Evolutionary conservation across 768 basidiomycete species (phyloP).

Genomic region (Tylopilus rubrobrunneus): DNA sequence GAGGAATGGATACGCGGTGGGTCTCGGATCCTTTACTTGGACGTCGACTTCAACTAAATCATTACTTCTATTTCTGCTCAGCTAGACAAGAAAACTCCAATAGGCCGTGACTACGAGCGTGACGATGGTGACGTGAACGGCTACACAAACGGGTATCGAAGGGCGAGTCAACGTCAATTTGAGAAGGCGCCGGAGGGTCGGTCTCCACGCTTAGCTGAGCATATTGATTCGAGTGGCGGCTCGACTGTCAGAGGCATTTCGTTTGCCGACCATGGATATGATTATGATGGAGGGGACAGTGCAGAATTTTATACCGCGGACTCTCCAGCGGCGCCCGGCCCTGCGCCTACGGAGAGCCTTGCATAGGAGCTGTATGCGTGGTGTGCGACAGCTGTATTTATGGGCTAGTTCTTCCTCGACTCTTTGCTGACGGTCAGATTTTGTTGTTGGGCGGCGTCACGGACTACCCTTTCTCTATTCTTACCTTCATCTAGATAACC

Average conservation of each 20-base stretch:
- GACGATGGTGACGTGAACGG: background rate
- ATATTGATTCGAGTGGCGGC: slow-evolving; percentile 6
- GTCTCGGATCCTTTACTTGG: slow-evolving; percentile 24
- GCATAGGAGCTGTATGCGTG: slow-evolving; percentile 15
- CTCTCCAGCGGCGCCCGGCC: slow-evolving; percentile 23
- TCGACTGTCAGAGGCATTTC: slow-evolving; percentile 9
- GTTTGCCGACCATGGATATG: slow-evolving; percentile 9
- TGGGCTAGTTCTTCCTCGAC: slow-evolving; percentile 18
- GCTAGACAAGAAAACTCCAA: slow-evolving; percentile 43
- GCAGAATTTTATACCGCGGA: slow-evolving; percentile 1
- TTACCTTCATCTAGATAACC: background rate
- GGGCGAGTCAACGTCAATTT: slow-evolving; percentile 57
- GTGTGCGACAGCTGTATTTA: background rate
- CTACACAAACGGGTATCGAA: slow-evolving; percentile 28
- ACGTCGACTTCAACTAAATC: slow-evolving; percentile 1
- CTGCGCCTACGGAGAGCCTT: slow-evolving; percentile 33
- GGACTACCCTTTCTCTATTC: background rate
- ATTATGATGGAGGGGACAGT: slow-evolving; percentile 7
- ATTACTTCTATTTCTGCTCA: slow-evolving; percentile 19
- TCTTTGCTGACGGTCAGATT: background rate
- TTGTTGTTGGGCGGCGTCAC: background rate
- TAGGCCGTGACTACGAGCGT: slow-evolving; percentile 10
- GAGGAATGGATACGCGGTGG: slow-evolving; percentile 60
- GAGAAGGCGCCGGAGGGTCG: slow-evolving; percentile 72
- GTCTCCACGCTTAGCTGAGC: slow-evolving; percentile 26